Base-by-base conservation (phyloP, 1,139 yeast genomes). In the Taphrina deformans region DNA sequence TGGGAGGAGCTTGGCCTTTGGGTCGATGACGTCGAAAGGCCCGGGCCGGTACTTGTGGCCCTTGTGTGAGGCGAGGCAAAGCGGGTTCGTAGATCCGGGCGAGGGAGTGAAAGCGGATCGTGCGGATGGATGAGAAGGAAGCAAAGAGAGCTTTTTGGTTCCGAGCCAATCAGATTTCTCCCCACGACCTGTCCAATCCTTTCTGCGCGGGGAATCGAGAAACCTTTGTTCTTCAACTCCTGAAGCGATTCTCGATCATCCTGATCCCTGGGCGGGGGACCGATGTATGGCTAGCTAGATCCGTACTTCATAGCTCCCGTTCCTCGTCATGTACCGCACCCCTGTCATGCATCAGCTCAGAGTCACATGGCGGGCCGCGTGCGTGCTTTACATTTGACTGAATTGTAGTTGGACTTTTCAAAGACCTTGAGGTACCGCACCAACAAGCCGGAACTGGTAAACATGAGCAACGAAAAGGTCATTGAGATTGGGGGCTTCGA, bases 301-400 rank as follows among this genome's bases (percentile, higher is more conserved):
- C 67, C 96, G 79, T 14, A 89, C 81, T 69, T 90, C 97, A 71
- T 89, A 90, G 4, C 88, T 83, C 0, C 96, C 96, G 0, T 92
- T 85, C 69, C 81, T 83, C 0, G 92, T 82, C 21, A 83, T 75
- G 74, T 92, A 92, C 71, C 89, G 83, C 53, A 91, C 95, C 96
- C 63, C 58, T 53, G 38, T 12, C 1, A 12, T 7, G 3, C 10
- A 1, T 38, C 26, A 96, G 89, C 73, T 89, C 90, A 18, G 87
- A 14, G n/a, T n/a, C n/a, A n/a, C n/a, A n/a, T n/a, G n/a, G n/a
- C 12, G 16, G 16, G 21, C 1, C 88, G 80, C 68, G 89, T 96
- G 71, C 88, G 6, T 88, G 83, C 0, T 96, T 12, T 38, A 53
- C 96, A 91, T 73, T 92, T 92, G 23, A 89, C 85, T 1, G 96